Evolutionary conservation across 1,284 basidiomycete genomes (phyloP).

Genomic region (Ceratobasidium sp.): DNA sequence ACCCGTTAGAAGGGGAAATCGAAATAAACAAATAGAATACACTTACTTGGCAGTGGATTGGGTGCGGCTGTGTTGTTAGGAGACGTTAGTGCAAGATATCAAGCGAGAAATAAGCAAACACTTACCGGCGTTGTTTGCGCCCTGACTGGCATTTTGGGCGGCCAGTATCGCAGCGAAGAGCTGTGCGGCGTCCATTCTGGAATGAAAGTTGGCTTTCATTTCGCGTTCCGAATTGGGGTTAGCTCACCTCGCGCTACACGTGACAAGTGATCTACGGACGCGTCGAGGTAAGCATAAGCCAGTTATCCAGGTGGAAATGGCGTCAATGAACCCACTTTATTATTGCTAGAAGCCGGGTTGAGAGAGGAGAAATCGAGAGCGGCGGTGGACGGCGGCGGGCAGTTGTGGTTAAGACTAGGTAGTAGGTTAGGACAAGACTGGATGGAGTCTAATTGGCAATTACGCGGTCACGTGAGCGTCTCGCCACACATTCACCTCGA

Average conservation of each 20-base stretch:
- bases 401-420: not conserved
- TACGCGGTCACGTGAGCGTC: not conserved
- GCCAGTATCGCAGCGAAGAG: too few species aligned
- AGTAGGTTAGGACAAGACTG: not conserved
- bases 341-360: not conserved
- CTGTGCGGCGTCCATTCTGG: too few species aligned
- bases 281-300: too few species aligned
- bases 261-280: too few species aligned
- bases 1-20: not conserved
- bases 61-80: not conserved
- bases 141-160: too few species aligned
- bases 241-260: too few species aligned
- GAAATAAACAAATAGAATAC: not conserved
- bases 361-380: not conserved
- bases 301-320: too few species aligned
- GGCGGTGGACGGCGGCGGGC: not conserved
- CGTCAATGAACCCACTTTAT: not conserved
- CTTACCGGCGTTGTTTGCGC: not conserved
- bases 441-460: not conserved
- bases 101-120: not conserved
- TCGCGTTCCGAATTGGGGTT: too few species aligned
- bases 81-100: not conserved
- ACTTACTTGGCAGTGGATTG: not conserved
- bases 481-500: not conserved
- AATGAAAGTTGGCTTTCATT: too few species aligned